Conservation (phyloP, 2,329 filamentous ascomycete genomes). For the Lomentospora prolificans region DNA sequence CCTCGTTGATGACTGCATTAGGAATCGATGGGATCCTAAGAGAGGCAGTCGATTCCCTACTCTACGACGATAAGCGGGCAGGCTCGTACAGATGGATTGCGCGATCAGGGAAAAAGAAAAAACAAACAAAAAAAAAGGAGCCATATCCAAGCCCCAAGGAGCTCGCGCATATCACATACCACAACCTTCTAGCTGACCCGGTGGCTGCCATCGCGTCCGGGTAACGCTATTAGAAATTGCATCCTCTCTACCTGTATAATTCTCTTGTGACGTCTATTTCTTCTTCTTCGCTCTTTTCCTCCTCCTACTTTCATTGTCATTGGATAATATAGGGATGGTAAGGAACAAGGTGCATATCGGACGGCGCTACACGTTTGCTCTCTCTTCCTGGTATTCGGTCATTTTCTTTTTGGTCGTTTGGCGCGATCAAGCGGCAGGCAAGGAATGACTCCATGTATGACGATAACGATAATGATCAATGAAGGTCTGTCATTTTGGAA, state of each 20-base stretch:
- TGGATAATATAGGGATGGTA: neutral
- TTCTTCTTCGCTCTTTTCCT: neutral
- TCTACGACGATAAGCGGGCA: neutral
- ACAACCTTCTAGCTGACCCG: too few species aligned
- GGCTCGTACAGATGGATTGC: too few species aligned
- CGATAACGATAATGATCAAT: too few species aligned
- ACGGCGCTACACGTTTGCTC: slow-evolving; percentile 1
- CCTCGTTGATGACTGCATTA: slow-evolving; percentile 86
- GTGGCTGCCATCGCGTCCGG: too few species aligned
- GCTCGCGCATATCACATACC: too few species aligned
- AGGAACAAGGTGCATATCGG: neutral
- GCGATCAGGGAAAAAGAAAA: too few species aligned
- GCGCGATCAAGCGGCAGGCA: neutral
- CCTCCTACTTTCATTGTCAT: slow-evolving; percentile 2
- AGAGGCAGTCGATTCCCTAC: slow-evolving; percentile 23
- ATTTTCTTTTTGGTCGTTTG: neutral
- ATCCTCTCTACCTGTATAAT: neutral
- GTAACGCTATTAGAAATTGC: too few species aligned
- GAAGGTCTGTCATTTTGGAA: too few species aligned
- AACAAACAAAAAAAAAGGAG: too few species aligned
- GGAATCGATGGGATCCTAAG: slow-evolving; percentile 54
- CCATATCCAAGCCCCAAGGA: too few species aligned
- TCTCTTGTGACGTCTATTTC: too few species aligned
- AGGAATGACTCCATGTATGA: neutral
- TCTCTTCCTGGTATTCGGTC: too few species aligned